Base-by-base conservation (phyloP, 2,329 filamentous ascomycete genomes). In the Pseudogymnoascus sp. region DNA sequence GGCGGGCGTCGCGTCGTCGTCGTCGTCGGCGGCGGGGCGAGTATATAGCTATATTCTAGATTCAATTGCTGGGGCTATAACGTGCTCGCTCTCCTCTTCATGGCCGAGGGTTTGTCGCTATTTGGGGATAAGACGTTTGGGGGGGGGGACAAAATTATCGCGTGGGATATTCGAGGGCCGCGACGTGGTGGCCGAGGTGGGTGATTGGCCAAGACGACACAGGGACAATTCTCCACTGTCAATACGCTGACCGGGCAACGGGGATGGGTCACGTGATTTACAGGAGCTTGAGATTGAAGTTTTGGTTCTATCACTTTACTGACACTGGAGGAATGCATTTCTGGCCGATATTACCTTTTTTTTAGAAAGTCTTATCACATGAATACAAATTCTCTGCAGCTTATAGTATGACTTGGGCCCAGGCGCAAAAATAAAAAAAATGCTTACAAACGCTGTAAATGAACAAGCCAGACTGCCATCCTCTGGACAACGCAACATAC, bases 161-260 rank as follows among this genome's bases (percentile, higher is more conserved):
- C 25, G 43, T 50, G 43, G 8, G 30, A 30, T 50, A 22, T 50
- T 50, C 43, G 43, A 50, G 43, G 43, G 7, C 25, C 43, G 43
- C 43, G 43, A 50, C 25, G 43, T 9, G 43, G 43, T 50, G 43
- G 43, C n/a, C n/a, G 43, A 5, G 25, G 25, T 25, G 12, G 25
- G 25, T 50, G 43, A 50, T 50, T 50, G 43, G 43, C 14, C 14
- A n/a, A 28, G 43, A 30, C 8, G 43, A 18, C 9, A 50, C 14
- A 50, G 43, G 43, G 43, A 18, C 43, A 11, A 15, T 30, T 30
- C 43, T 50, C 25, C 43, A 50, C 43, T 30, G 43, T 50, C 30
- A 50, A 50, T 30, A 50, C 25, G 25, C 25, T 50, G 43, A 50
- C 43, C 43, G 43, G 43, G 25, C 43, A 50, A 50, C 43, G 43